Conservation (phyloP, 352 stramenopile genomes). For the Globisporangium solare region DNA sequence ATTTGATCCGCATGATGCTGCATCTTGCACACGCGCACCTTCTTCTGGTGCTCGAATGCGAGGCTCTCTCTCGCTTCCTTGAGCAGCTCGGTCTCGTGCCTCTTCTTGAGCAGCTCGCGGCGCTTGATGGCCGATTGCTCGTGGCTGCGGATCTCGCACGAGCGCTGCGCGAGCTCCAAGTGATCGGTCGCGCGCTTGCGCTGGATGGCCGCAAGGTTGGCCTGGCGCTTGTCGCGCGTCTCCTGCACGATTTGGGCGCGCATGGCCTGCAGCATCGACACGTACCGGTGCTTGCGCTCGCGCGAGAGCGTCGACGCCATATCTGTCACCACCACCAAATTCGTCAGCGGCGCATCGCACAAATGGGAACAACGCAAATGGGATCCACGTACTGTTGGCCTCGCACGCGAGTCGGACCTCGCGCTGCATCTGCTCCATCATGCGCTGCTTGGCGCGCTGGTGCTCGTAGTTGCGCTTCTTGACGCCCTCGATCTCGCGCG, state of each 20-base stretch:
- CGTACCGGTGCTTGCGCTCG: slow-evolving; percentile 36
- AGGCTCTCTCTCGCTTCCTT: slow-evolving; percentile 44
- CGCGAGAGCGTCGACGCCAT: slow-evolving; percentile 27
- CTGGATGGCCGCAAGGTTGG: slow-evolving; percentile 40
- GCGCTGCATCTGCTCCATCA: slow-evolving; percentile 42
- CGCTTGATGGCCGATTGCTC: slow-evolving; percentile 38
- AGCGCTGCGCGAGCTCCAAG: slow-evolving; percentile 33
- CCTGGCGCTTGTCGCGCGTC: slow-evolving; percentile 36
- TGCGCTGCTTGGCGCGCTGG: slow-evolving; percentile 44
- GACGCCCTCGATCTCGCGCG: slow-evolving; percentile 48
- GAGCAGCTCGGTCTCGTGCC: slow-evolving; percentile 44
- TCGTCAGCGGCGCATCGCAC: background rate
- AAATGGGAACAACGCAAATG: background rate
- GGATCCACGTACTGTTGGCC: slow-evolving; percentile 43
- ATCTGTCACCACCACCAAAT: slow-evolving; percentile 16
- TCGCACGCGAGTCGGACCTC: slow-evolving; percentile 50
- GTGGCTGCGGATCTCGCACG: slow-evolving; percentile 45
- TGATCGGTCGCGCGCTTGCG: slow-evolving; percentile 35
- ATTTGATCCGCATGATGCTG: too few species aligned
- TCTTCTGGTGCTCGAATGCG: slow-evolving; percentile 48
- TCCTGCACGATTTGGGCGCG: slow-evolving; percentile 52
- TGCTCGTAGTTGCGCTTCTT: slow-evolving; percentile 58
- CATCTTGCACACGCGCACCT: slow-evolving; percentile 10
- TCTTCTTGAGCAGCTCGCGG: slow-evolving; percentile 40
- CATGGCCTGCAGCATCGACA: slow-evolving; percentile 32